Evolutionary conservation across 106 monocot genomes (phyloP).

Genomic region (Agapanthus africanus): DNA sequence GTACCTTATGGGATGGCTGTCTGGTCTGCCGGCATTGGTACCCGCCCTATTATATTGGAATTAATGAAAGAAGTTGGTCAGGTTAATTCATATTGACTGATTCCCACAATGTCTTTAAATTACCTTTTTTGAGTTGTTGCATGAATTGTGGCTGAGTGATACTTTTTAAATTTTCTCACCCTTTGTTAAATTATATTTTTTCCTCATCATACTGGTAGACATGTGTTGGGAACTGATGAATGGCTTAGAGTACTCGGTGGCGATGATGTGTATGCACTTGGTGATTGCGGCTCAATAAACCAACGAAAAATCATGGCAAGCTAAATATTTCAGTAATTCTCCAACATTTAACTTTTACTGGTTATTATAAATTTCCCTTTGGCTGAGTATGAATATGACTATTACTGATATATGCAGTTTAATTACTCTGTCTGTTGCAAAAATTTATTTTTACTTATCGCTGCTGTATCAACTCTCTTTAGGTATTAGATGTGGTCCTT

Average conservation of each 20-base stretch:
- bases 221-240: slow-evolving; percentile 81
- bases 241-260: slow-evolving; percentile 68
- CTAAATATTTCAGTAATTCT: background rate
- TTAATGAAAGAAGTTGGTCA: slow-evolving; percentile 80
- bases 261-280: slow-evolving; percentile 66
- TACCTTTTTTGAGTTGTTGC: no score
- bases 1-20: slow-evolving; percentile 77
- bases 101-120: no score
- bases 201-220: slow-evolving; percentile 39
- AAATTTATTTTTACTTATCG: background rate
- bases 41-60: slow-evolving; percentile 66
- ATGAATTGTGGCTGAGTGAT: no score
- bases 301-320: slow-evolving; percentile 82
- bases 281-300: slow-evolving; percentile 75
- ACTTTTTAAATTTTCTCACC: background rate
- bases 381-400: no score
- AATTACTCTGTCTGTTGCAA: no score
- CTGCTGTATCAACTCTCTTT: background rate
- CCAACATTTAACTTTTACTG: background rate
- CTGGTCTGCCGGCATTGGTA: slow-evolving; percentile 89
- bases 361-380: no score
- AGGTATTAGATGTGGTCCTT: background rate
- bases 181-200: background rate
- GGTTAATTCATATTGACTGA: slow-evolving; percentile 24
- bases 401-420: no score